Conservation (phyloP, 169 alveolate genomes). For the Plasmodium gallinaceum region DNA sequence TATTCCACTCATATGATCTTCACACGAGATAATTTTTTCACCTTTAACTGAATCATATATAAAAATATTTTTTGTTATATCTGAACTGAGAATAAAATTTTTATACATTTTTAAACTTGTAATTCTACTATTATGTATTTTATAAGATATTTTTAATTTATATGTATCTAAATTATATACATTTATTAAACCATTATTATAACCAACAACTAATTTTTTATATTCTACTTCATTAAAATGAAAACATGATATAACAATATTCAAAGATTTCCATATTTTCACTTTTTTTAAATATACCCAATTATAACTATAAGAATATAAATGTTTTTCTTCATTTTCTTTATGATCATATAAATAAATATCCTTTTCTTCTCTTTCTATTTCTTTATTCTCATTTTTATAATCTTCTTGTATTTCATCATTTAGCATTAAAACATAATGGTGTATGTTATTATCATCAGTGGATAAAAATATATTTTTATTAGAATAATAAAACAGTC, state of each 20-base stretch:
- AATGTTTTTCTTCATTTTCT: slow-evolving; percentile 27
- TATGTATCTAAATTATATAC: slow-evolving; percentile 49
- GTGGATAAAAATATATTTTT: slow-evolving; percentile 55
- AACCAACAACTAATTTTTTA: slow-evolving; percentile 63
- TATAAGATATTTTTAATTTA: slow-evolving; percentile 40
- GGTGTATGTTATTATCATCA: slow-evolving; percentile 63
- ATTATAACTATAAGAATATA: slow-evolving; percentile 57
- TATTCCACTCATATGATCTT: slow-evolving; percentile 74
- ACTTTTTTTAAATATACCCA: slow-evolving; percentile 46
- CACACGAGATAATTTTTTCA: slow-evolving; percentile 36
- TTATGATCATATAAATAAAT: slow-evolving; percentile 49
- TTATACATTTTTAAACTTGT: slow-evolving; percentile 48
- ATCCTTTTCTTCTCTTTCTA: slow-evolving; percentile 11
- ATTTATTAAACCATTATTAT: slow-evolving; percentile 51
- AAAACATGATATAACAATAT: slow-evolving; percentile 59
- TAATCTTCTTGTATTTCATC: background rate
- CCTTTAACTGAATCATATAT: slow-evolving; percentile 30
- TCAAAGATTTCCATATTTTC: slow-evolving; percentile 54
- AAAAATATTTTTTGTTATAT: slow-evolving; percentile 59
- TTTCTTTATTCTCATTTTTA: slow-evolving; percentile 6
- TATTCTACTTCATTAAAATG: background rate
- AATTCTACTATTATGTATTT: slow-evolving; percentile 73
- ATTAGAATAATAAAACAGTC: slow-evolving; percentile 18
- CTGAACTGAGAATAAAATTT: slow-evolving; percentile 67
- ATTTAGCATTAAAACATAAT: slow-evolving; percentile 30